Evolutionary conservation across 352 stramenopile species (phyloP).

Genomic region (Pythium phragmitis): DNA sequence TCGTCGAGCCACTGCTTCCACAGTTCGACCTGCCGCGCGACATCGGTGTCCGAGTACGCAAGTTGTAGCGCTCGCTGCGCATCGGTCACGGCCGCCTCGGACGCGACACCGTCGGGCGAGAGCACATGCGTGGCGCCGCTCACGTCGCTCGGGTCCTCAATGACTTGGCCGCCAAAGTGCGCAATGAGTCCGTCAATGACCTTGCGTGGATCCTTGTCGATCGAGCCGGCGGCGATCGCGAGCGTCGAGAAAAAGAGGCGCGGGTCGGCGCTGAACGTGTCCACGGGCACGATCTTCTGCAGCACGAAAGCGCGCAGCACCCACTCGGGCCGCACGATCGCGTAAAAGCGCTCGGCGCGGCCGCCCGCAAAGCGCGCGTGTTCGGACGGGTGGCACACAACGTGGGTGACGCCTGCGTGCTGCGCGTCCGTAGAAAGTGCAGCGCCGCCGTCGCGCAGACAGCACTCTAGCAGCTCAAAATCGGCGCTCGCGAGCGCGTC

Average conservation of each 20-base stretch:
- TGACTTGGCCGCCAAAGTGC: conserved; percentile 78
- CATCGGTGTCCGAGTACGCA: conserved; percentile 44
- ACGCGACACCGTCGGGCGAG: conserved; percentile 46
- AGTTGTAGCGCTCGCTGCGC: conserved; percentile 46
- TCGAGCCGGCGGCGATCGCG: conserved; percentile 62
- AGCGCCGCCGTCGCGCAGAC: conserved; percentile 63
- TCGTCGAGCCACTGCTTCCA: conserved; percentile 49
- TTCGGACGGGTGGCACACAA: conserved; percentile 64
- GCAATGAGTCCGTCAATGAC: conserved; percentile 78
- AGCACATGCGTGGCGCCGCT: conserved; percentile 70
- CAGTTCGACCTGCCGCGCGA: conserved; percentile 35
- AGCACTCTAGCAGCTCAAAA: conserved; percentile 50
- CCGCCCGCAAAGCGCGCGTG: conserved; percentile 48
- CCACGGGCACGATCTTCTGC: conserved; percentile 56
- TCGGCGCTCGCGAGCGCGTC: conserved; percentile 40
- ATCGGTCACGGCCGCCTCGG: conserved; percentile 24
- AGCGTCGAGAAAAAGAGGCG: conserved; percentile 76
- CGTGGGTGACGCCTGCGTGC: conserved; percentile 46
- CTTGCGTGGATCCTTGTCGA: conserved; percentile 78
- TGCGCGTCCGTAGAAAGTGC: conserved; percentile 36
- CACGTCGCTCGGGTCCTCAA: conserved; percentile 50
- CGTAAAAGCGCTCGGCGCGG: conserved; percentile 68
- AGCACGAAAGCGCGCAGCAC: conserved; percentile 73
- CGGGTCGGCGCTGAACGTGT: conserved; percentile 79
- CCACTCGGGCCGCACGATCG: conserved; percentile 77